These are phyloP conservation scores for Coemansia sp. DNA, from an alignment of 192 early-diverging fungal genomes.

Conservation along the genomic window DNA sequence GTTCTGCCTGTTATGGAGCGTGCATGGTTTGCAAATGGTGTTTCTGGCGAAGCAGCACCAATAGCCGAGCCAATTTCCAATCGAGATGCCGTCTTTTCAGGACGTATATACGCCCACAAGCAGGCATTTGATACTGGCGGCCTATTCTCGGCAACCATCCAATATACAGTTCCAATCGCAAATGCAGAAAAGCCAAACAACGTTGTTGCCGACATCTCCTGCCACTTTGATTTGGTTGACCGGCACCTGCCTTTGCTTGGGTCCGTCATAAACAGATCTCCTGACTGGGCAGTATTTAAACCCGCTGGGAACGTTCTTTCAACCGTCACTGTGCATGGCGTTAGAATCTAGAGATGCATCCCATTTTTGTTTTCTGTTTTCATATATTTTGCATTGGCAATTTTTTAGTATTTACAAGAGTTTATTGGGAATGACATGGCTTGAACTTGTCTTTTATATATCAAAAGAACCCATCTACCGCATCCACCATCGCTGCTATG, in stretches of 20 bases:
- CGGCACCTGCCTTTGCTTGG: conserved; percentile 39
- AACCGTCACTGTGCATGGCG: conserved; percentile 31
- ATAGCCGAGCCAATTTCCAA: conserved; percentile 22
- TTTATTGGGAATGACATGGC: background rate
- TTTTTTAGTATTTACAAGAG: background rate
- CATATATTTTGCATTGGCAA: background rate
- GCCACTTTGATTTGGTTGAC: conserved; percentile 48
- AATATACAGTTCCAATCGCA: conserved; percentile 28
- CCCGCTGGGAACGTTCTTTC: conserved; percentile 44
- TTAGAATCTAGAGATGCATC: conserved; percentile 16
- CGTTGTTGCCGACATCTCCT: conserved; percentile 36
- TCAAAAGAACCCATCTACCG: conserved; percentile 36
- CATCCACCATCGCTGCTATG: conserved; percentile 29
- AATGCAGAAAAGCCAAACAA: conserved; percentile 18
- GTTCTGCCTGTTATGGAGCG: conserved; percentile 47
- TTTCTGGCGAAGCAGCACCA: conserved; percentile 12
- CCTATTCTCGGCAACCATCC: conserved; percentile 28
- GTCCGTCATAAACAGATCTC: conserved; percentile 26
- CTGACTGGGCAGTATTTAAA: conserved; percentile 36
- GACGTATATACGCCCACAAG: conserved; percentile 45
- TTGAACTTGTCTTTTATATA: background rate
- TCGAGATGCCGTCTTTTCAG: conserved; percentile 34
- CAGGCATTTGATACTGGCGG: conserved; percentile 24
- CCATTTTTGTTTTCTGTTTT: background rate
- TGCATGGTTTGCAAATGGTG: conserved; percentile 25